Evolutionary conservation across 768 basidiomycete genomes (phyloP).

Genomic region (Boletus rubropictus): DNA sequence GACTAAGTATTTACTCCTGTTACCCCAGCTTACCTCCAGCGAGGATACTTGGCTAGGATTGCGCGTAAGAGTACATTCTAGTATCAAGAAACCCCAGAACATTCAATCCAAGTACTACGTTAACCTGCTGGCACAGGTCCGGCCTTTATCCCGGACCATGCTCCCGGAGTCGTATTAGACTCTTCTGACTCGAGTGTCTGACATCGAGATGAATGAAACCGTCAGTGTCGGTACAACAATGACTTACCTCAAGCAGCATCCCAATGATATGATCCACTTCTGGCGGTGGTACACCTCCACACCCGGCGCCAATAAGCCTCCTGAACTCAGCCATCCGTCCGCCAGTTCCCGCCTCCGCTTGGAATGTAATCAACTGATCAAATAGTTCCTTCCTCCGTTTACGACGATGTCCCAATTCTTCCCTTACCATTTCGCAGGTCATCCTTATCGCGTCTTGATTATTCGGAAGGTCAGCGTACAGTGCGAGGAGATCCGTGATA

Average conservation of each 20-base stretch:
- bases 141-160: constrained; percentile 34
- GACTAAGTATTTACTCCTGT: constrained; percentile 19
- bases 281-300: constrained; percentile 77
- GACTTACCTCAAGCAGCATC: constrained; percentile 74
- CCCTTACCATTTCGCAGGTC: constrained; percentile 56
- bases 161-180: constrained; percentile 50
- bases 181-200: constrained; percentile 83
- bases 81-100: neutral
- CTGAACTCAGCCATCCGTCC: constrained; percentile 88
- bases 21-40: neutral
- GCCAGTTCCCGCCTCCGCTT: constrained; percentile 86
- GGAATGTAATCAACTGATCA: constrained; percentile 69
- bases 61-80: constrained; percentile 2
- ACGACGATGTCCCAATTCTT: constrained; percentile 59
- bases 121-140: constrained; percentile 21
- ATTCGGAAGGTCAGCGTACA: constrained; percentile 54
- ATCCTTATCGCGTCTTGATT: constrained; percentile 48
- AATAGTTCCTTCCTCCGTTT: constrained; percentile 69
- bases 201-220: constrained; percentile 1
- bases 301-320: constrained; percentile 82
- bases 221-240: neutral
- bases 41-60: neutral
- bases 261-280: constrained; percentile 86
- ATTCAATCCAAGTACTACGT: constrained; percentile 1
- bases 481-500: constrained; percentile 53